phyloP scores from a whole-genome alignment of 2,329 filamentous ascomycete species.

The Talaromyces sp. region DNA sequence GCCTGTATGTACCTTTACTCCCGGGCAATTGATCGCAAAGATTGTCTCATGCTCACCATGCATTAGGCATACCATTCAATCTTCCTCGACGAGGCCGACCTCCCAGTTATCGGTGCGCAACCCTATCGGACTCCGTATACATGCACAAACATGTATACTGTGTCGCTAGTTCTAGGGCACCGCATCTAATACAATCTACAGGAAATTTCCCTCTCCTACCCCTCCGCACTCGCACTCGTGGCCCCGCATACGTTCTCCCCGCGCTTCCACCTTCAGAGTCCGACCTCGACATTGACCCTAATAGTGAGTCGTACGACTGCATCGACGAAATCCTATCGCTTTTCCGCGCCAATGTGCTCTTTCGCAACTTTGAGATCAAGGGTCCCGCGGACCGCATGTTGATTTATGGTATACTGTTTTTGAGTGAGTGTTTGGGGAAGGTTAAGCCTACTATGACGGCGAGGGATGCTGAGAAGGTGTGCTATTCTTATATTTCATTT shows the following conservation, averaged over 20 bases:
- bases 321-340: slow-evolving; percentile 88
- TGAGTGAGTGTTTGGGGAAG: slow-evolving; percentile 85
- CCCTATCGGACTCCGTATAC: not conserved
- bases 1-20: slow-evolving; percentile 8
- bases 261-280: slow-evolving; percentile 56
- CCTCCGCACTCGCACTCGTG: slow-evolving; percentile 88
- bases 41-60: not conserved
- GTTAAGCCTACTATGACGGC: slow-evolving; percentile 70
- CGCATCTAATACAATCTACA: slow-evolving; percentile 28
- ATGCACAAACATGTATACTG: not conserved
- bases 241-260: slow-evolving; percentile 85
- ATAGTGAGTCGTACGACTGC: slow-evolving; percentile 91
- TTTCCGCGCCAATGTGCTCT: slow-evolving; percentile 97
- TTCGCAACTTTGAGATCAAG: slow-evolving; percentile 99
- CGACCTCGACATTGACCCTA: slow-evolving; percentile 63
- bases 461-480: slow-evolving; percentile 64
- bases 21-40: not conserved
- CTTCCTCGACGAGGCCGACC: slow-evolving; percentile 77
- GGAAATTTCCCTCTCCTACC: slow-evolving; percentile 95
- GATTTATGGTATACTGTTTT: slow-evolving; percentile 93
- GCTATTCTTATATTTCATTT: not conserved
- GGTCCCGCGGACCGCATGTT: slow-evolving; percentile 89
- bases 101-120: slow-evolving; percentile 58
- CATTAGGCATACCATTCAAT: slow-evolving; percentile 91
- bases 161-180: too few species aligned